Conservation (phyloP, 2,329 filamentous ascomycete genomes). For the Graphilbum fragrans region DNA sequence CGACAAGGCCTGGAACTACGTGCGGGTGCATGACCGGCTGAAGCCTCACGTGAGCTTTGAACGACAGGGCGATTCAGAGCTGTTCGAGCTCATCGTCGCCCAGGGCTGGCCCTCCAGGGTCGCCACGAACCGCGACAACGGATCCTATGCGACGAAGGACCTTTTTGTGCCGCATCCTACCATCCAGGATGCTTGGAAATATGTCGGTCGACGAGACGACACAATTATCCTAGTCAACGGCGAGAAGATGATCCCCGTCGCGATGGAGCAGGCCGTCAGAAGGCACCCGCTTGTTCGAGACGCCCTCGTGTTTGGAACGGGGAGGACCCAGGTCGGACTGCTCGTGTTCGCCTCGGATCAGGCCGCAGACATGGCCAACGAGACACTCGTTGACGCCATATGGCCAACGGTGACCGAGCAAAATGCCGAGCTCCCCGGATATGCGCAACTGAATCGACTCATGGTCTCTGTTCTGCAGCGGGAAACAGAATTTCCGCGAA, state of each 20-base stretch:
- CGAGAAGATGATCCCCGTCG: slow-evolving; percentile 8
- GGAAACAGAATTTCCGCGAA: slow-evolving; percentile 28
- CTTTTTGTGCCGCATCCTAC: slow-evolving; percentile 28
- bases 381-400: slow-evolving; percentile 17
- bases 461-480: slow-evolving; percentile 36
- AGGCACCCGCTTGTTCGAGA: slow-evolving; percentile 26
- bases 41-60: slow-evolving; percentile 19
- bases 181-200: slow-evolving; percentile 29
- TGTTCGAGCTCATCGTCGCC: slow-evolving; percentile 24
- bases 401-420: slow-evolving; percentile 22
- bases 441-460: slow-evolving; percentile 28
- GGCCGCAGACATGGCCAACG: slow-evolving; percentile 11
- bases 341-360: slow-evolving; percentile 25
- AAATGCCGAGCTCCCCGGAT: slow-evolving; percentile 18
- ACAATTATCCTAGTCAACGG: slow-evolving; percentile 25
- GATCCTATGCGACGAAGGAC: slow-evolving; percentile 22
- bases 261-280: not conserved
- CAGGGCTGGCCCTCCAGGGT: slow-evolving; percentile 25
- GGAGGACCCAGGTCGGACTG: slow-evolving; percentile 33
- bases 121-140: slow-evolving; percentile 12
- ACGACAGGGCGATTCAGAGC: slow-evolving; percentile 18
- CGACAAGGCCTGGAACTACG: slow-evolving; percentile 50
- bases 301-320: slow-evolving; percentile 38
- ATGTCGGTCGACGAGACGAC: slow-evolving; percentile 30
- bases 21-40: slow-evolving; percentile 27